Evolutionary conservation across 495 filamentous ascomycete genomes (phyloP).

Genomic region (Sordaria brevicollis): DNA sequence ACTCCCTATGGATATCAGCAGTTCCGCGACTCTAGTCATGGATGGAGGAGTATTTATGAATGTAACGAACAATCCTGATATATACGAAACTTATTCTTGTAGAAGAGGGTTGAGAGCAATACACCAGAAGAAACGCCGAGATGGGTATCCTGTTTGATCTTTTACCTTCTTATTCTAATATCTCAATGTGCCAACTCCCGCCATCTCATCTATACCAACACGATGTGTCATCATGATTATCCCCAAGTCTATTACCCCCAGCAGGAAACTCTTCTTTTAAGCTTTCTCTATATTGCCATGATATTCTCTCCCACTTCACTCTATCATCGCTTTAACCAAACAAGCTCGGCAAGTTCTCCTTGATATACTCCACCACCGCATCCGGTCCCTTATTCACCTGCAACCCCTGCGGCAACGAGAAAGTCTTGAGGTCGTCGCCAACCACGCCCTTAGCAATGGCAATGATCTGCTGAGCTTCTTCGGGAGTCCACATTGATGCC

Average conservation of each 20-base stretch:
- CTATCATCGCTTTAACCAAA: conserved; percentile 20
- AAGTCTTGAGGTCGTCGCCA: conserved; percentile 37
- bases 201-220: background rate
- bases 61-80: background rate
- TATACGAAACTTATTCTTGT: no score
- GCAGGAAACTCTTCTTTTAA: no score
- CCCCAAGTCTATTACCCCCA: background rate
- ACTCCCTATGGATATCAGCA: no score
- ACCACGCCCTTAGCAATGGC: conserved; percentile 38
- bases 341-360: conserved; percentile 45
- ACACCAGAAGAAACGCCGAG: no score
- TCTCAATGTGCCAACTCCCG: background rate
- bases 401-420: conserved; percentile 53
- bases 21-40: no score
- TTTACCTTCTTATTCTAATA: background rate
- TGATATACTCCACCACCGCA: conserved; percentile 54
- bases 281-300: background rate
- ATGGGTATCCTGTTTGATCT: no score
- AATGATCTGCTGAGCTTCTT: conserved; percentile 45
- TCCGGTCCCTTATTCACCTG: conserved; percentile 56
- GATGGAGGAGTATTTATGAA: background rate
- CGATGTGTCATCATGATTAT: background rate
- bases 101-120: no score
- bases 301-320: background rate
- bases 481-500: conserved; percentile 58